Evolutionary conservation across 2,329 filamentous ascomycete species (phyloP).

Genomic region (Claviceps lovelessii): DNA sequence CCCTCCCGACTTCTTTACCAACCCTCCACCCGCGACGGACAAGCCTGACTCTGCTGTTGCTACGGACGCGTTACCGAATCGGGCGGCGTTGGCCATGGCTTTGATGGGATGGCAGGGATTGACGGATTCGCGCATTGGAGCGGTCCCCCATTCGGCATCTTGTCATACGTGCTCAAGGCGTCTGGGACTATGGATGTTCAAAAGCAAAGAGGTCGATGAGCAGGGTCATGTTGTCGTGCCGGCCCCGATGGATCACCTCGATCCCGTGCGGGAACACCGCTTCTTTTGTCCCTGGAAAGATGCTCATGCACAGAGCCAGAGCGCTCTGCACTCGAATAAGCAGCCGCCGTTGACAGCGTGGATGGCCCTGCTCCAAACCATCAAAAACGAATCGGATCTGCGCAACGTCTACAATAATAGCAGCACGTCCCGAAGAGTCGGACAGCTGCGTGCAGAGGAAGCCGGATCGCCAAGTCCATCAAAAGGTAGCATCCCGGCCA

Average conservation of each 20-base stretch:
- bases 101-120: constrained; percentile 65
- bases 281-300: constrained; percentile 77
- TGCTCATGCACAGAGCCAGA: constrained; percentile 39
- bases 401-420: constrained; percentile 21
- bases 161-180: constrained; percentile 81
- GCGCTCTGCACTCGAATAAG: constrained; percentile 18
- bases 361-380: constrained; percentile 37
- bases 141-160: constrained; percentile 57
- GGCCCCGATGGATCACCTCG: constrained; percentile 51
- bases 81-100: constrained; percentile 52
- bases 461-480: background rate
- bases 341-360: constrained; percentile 34
- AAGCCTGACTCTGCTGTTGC: constrained; percentile 14
- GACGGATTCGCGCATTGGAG: constrained; percentile 36
- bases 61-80: constrained; percentile 29
- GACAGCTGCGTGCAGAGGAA: constrained; percentile 1
- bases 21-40: constrained; percentile 18
- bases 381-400: constrained; percentile 45
- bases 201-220: constrained; percentile 51
- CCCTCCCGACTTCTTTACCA: constrained; percentile 39
- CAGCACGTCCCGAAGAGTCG: constrained; percentile 16
- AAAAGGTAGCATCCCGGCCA: background rate
- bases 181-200: constrained; percentile 89
- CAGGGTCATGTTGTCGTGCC: constrained; percentile 38
- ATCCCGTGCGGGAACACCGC: constrained; percentile 58